Evolutionary conservation across 192 early-diverging fungal genomes (phyloP).

Genomic region (Umbelopsis sp.): DNA sequence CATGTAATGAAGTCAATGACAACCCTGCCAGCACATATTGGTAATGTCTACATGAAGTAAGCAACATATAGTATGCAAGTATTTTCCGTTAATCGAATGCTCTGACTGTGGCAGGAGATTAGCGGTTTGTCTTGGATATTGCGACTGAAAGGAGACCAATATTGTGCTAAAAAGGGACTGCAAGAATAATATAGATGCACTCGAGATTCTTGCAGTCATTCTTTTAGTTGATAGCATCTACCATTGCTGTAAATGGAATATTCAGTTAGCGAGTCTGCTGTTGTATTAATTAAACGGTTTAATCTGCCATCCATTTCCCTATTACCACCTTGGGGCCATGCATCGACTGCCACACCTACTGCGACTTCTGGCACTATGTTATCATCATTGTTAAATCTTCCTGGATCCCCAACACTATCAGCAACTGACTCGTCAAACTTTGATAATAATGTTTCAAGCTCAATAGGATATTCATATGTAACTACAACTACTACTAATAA

Average conservation of each 20-base stretch:
- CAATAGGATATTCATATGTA: background rate
- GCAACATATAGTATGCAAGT: no score
- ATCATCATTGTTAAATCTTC: background rate
- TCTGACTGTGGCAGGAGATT: no score
- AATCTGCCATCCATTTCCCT: background rate
- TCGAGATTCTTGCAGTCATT: background rate
- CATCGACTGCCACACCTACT: background rate
- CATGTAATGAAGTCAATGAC: no score
- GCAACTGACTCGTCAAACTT: background rate
- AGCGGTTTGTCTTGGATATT: no score
- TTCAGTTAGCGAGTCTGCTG: background rate
- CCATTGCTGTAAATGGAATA: background rate
- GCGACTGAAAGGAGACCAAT: no score
- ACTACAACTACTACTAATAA: conserved; percentile 1
- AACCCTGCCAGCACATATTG: no score
- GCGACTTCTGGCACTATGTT: background rate
- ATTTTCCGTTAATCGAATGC: no score
- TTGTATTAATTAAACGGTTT: background rate
- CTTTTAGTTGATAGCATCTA: background rate
- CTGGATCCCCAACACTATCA: background rate
- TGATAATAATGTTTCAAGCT: background rate
- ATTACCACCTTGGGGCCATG: background rate
- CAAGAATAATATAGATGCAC: no score
- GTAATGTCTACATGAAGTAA: no score
- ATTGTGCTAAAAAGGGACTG: no score